Evolutionary conservation across 2,329 filamentous ascomycete genomes (phyloP).

Genomic region (Exophiala sp.): DNA sequence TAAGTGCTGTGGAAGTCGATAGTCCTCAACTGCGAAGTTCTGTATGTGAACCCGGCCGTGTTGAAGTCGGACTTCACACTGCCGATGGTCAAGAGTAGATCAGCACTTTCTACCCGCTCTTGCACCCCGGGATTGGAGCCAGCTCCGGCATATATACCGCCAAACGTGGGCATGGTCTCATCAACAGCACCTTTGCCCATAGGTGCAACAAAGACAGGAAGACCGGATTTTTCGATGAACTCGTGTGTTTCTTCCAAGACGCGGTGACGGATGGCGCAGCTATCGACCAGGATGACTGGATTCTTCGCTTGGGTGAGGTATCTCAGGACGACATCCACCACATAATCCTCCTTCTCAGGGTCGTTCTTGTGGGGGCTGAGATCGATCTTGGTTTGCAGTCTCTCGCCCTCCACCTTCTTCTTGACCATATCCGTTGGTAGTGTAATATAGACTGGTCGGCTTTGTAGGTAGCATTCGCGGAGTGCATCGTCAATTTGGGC

Average conservation of each 20-base stretch:
- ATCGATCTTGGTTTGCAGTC: constrained; percentile 59
- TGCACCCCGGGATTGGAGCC: constrained; percentile 37
- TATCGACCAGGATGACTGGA: constrained; percentile 50
- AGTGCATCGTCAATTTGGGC: constrained; percentile 29
- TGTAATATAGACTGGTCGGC: constrained; percentile 29
- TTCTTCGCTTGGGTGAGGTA: constrained; percentile 43
- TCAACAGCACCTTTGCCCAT: constrained; percentile 50
- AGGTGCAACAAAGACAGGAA: constrained; percentile 45
- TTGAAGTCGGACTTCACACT: constrained; percentile 47
- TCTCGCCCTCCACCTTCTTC: constrained; percentile 52
- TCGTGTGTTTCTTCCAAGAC: constrained; percentile 40
- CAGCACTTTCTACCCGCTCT: constrained; percentile 39
- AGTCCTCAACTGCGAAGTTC: constrained; percentile 67
- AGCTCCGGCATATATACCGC: constrained; percentile 46
- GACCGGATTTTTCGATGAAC: constrained; percentile 40
- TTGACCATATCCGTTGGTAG: constrained; percentile 28
- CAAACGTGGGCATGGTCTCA: constrained; percentile 44
- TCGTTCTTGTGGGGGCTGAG: constrained; percentile 23
- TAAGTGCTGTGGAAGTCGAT: constrained; percentile 76
- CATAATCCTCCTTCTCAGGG: constrained; percentile 28
- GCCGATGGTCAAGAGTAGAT: constrained; percentile 46
- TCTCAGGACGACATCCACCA: constrained; percentile 32
- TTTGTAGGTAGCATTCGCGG: constrained; percentile 24
- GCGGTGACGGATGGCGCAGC: constrained; percentile 40
- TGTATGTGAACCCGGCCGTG: constrained; percentile 47